Percentiles rank a stretch among this genome's conserved stretches.
phyloP scores from a whole-genome alignment of 345 rosid species.

The Schrenkiella parvula region DNA sequence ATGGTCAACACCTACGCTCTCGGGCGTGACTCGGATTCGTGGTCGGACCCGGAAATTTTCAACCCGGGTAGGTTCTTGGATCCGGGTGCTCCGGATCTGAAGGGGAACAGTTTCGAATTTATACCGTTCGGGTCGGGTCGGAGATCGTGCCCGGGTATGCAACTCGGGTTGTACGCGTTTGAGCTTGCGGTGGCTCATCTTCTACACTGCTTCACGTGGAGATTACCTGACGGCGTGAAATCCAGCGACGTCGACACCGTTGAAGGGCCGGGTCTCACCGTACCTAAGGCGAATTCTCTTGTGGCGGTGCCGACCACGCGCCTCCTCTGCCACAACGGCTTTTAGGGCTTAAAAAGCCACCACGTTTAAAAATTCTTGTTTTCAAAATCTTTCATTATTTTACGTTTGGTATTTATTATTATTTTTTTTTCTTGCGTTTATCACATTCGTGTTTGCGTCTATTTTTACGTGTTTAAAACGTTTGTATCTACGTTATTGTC shows the following conservation, averaged over 20 bases:
- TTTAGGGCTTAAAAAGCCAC: background rate
- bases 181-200: constrained; percentile 53
- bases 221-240: constrained; percentile 56
- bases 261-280: constrained; percentile 68
- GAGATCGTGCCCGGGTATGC: constrained; percentile 80
- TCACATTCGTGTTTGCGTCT: too few species aligned
- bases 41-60: constrained; percentile 57
- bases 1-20: constrained; percentile 60
- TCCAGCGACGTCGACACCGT: constrained; percentile 50
- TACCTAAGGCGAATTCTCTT: constrained; percentile 50
- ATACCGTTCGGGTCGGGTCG: constrained; percentile 76
- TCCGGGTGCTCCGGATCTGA: constrained; percentile 43
- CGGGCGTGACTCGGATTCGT: constrained; percentile 45
- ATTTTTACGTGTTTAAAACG: too few species aligned
- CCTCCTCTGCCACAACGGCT: constrained; percentile 34
- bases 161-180: constrained; percentile 56
- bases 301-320: constrained; percentile 52
- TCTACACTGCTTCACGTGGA: constrained; percentile 70
- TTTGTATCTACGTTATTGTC: too few species aligned
- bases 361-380: background rate
- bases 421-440: too few species aligned
- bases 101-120: constrained; percentile 53
- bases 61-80: constrained; percentile 54
- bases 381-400: too few species aligned
- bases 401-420: too few species aligned